Evolutionary conservation across 2,329 filamentous ascomycete species (phyloP), one percentile per base, ranked within the genome.

Genomic region (Epichloe uncinata): DNA sequence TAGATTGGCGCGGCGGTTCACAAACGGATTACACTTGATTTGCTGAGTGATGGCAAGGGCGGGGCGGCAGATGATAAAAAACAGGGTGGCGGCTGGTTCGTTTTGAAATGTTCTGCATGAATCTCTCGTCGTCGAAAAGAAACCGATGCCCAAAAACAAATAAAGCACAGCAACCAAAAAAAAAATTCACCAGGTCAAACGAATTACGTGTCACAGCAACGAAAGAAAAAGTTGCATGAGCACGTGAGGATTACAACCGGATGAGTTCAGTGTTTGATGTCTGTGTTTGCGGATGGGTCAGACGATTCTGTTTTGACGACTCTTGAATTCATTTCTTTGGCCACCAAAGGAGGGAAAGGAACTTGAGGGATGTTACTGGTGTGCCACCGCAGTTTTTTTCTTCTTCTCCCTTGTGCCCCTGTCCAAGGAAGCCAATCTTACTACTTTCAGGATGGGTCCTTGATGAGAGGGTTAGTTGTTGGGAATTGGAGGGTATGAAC

Each of bases 1-100:
- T 73, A 73, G 71, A 73, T 73, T 72, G 71, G 71, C 71, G 71
- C 68, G 71, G 70, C 68, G 70, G 71, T 72, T 71, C 67, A 69
- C 63, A 66, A 61, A 60, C 61, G 64, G 71, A 68, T 69, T 70
- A 66, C 64, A 70, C 67, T 72, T 72, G 68, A 70, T 72, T 71
- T 71, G 66, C 68, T 60, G 60, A 63, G 62, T 67, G 65, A 67
- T 66, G 66, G 66, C 67, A 69, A 68, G 69, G 69, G 66, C 62
- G 67, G 66, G 45, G 15, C 58, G 54, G 59, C 50, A 56, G 59
- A 57, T 55, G 62, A 57, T 56, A 59, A 50, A 13, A 48, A 16
- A 5, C 26, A 18, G 40, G 54, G 55, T 57, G 60, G 60, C 58
- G 60, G 60, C 63, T 59, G 58, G 61, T 58, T 37, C 61, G 55